A percentile compares a stretch with the other conserved stretches of the same genome.
phyloP scores from a whole-genome alignment of 495 filamentous ascomycete genomes.

The Haplographium delicatum region DNA sequence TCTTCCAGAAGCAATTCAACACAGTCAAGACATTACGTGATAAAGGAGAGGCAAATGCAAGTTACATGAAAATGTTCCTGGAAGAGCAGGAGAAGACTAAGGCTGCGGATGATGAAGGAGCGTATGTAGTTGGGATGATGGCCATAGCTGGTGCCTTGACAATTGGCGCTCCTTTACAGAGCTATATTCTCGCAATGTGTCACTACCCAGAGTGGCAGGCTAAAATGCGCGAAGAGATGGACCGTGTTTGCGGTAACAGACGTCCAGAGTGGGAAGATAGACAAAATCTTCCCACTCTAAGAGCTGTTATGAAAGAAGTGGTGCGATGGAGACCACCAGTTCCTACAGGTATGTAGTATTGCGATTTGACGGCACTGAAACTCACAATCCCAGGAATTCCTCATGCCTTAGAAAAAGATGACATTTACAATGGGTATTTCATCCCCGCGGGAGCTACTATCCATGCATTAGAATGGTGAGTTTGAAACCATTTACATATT shows the following conservation, averaged over 20 bases:
- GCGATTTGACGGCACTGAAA: conserved; percentile 49
- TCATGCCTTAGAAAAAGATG: conserved; percentile 40
- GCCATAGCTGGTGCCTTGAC: conserved; percentile 42
- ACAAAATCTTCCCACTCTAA: conserved; percentile 37
- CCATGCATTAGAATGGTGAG: conserved; percentile 51
- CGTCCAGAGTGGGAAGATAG: conserved; percentile 46
- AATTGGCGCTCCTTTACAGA: conserved; percentile 33
- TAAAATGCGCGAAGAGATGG: conserved; percentile 49
- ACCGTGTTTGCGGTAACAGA: conserved; percentile 48
- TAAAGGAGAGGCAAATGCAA: conserved; percentile 32
- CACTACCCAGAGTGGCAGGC: conserved; percentile 52
- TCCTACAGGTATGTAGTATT: conserved; percentile 48
- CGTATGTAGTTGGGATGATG: conserved; percentile 38
- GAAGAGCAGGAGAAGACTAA: conserved; percentile 22
- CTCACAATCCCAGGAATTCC: conserved; percentile 35
- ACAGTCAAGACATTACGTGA: conserved; percentile 41
- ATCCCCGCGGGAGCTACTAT: conserved; percentile 52
- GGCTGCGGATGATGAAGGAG: conserved; percentile 27
- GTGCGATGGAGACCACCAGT: conserved; percentile 49
- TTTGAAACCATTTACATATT: not conserved
- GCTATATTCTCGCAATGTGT: conserved; percentile 51
- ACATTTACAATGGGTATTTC: conserved; percentile 43
- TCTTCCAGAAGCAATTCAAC: conserved; percentile 35
- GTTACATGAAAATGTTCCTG: conserved; percentile 25
- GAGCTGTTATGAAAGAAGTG: conserved; percentile 45